These are phyloP conservation scores for Daldinia sp. DNA, from an alignment of 2,329 filamentous ascomycete species.

Conservation along the genomic window DNA sequence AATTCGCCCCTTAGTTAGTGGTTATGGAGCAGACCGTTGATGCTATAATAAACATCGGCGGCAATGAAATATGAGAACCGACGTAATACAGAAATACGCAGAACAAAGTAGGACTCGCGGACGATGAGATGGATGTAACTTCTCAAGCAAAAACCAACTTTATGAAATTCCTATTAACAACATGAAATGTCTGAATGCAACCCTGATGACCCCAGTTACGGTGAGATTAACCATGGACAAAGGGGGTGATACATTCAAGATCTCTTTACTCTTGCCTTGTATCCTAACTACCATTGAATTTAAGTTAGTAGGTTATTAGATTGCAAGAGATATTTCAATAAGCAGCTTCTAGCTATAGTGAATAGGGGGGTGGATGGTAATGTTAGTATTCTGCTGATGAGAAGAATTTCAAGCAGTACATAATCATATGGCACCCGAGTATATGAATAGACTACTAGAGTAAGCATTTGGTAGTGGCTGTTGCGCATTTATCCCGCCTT, in stretches of 20 bases:
- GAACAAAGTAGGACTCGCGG: neutral
- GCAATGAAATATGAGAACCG: neutral
- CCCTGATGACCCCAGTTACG: slow-evolving; percentile 3
- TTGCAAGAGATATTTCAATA: slow-evolving; percentile 66
- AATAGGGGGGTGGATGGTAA: neutral
- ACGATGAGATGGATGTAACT: neutral
- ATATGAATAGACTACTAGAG: neutral
- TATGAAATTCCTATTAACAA: neutral
- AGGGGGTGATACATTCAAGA: slow-evolving; percentile 5
- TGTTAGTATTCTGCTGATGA: neutral
- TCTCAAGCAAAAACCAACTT: neutral
- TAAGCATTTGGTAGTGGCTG: neutral
- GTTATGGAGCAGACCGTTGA: neutral
- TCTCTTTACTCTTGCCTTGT: slow-evolving; percentile 76
- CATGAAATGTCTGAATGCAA: slow-evolving; percentile 21
- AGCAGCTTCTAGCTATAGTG: neutral
- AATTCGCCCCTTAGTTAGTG: neutral
- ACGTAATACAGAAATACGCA: neutral
- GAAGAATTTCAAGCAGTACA: neutral
- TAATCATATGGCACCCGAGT: neutral
- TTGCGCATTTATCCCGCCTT: slow-evolving; percentile 49
- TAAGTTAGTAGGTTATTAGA: slow-evolving; percentile 75
- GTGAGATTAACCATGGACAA: neutral
- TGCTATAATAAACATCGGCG: neutral
- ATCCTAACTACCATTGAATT: slow-evolving; percentile 70